Evolutionary conservation across 257 asterid species (phyloP).

Genomic region (Gardenia jasminoides): DNA sequence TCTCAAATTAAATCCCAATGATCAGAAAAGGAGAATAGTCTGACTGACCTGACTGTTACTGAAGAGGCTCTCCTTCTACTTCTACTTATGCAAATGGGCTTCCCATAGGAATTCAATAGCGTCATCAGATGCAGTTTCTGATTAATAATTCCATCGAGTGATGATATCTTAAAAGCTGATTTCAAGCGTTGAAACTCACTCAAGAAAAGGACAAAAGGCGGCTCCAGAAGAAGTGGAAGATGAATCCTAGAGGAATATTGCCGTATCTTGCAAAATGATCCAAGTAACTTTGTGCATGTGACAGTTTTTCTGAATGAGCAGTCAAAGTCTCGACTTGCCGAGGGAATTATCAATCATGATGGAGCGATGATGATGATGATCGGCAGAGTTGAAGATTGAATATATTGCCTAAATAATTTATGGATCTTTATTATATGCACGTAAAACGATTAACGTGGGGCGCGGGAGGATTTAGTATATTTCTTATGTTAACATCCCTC

Average conservation of each 20-base stretch:
- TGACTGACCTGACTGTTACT: constrained; percentile 16
- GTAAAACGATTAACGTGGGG: too few relatives aligned
- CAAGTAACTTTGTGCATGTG: not conserved
- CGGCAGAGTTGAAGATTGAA: not conserved
- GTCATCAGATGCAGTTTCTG: constrained; percentile 13
- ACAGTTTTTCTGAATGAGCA: constrained; percentile 1
- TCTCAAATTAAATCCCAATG: not conserved
- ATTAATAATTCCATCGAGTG: not conserved
- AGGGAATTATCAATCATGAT: constrained; percentile 1
- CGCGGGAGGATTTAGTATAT: not conserved
- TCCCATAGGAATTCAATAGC: not conserved
- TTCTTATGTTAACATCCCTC: not conserved
- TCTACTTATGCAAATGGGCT: constrained; percentile 5
- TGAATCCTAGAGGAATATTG: not conserved
- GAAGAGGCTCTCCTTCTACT: constrained; percentile 13
- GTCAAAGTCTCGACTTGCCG: not conserved
- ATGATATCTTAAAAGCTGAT: not conserved
- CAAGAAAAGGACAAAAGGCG: constrained; percentile 14
- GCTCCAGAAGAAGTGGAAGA: constrained; percentile 16
- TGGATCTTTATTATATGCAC: not conserved
- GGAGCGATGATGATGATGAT: constrained; percentile 3
- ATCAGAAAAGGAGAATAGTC: not conserved
- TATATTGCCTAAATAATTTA: not conserved
- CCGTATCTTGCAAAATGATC: constrained; percentile 4
- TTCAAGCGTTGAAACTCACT: not conserved